Evolutionary conservation across 768 basidiomycete species (phyloP).

Genomic region (Scleroderma bovista): DNA sequence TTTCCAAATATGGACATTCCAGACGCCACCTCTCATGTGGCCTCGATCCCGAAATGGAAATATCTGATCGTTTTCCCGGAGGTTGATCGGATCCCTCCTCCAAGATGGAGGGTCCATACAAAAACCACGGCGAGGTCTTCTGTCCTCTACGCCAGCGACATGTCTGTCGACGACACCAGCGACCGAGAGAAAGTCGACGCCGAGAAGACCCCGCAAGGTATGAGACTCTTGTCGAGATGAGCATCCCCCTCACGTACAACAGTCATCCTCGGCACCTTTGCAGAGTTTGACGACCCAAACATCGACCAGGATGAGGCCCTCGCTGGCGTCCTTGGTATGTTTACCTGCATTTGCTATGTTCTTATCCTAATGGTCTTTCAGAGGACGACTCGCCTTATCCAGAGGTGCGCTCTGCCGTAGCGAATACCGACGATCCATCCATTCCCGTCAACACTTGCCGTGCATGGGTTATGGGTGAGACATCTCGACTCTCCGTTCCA

Average conservation of each 20-base stretch:
- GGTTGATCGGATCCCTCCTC: too few species aligned
- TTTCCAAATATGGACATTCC: too few species aligned
- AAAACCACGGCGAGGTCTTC: neutral
- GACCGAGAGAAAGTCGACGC: neutral
- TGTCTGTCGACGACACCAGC: neutral
- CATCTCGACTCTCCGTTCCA: neutral
- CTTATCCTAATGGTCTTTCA: constrained; percentile 11
- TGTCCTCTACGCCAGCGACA: neutral
- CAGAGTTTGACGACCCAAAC: constrained; percentile 35
- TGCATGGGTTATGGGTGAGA: constrained; percentile 51
- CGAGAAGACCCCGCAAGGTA: neutral
- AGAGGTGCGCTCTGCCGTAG: constrained; percentile 73
- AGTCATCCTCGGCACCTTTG: neutral
- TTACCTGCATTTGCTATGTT: constrained; percentile 3
- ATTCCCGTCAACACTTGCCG: constrained; percentile 59
- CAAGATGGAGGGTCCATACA: too few species aligned
- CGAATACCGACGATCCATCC: constrained; percentile 64
- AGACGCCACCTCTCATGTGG: too few species aligned
- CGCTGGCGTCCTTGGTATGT: constrained; percentile 15
- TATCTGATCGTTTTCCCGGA: too few species aligned
- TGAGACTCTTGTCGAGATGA: neutral
- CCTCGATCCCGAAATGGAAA: too few species aligned
- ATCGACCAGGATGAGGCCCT: constrained; percentile 20
- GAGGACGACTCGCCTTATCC: constrained; percentile 83
- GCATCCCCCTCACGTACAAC: neutral